Conservation (phyloP, 805 yeast genomes). For the Cyberlindnera nakhonratchasimensis region DNA sequence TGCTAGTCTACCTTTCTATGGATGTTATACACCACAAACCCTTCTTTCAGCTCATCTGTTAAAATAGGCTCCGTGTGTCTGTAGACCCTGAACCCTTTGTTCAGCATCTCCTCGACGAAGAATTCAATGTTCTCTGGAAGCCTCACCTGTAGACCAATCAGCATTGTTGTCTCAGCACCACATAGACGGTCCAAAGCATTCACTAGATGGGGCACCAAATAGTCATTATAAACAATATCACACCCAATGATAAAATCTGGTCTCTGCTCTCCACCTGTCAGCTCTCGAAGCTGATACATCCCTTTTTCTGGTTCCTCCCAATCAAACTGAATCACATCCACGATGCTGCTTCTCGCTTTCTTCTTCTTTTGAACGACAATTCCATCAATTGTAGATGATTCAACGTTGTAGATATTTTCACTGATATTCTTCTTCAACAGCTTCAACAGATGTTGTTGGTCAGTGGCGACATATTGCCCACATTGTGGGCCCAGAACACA, state of each 20-base stretch:
- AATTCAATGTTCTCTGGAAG: slow-evolving; percentile 46
- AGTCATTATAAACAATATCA: slow-evolving; percentile 66
- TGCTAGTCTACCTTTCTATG: not conserved
- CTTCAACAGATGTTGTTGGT: slow-evolving; percentile 53
- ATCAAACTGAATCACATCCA: slow-evolving; percentile 53
- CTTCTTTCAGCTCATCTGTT: slow-evolving; percentile 33
- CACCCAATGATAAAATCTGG: slow-evolving; percentile 56
- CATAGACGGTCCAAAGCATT: slow-evolving; percentile 38
- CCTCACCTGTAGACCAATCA: slow-evolving; percentile 53
- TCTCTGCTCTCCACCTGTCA: slow-evolving; percentile 5
- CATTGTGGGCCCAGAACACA: slow-evolving; percentile 35
- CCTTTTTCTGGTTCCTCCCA: slow-evolving; percentile 54
- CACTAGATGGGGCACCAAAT: slow-evolving; percentile 47
- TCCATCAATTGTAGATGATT: slow-evolving; percentile 24
- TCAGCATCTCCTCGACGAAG: slow-evolving; percentile 37
- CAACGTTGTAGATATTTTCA: slow-evolving; percentile 33
- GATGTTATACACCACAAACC: slow-evolving; percentile 45
- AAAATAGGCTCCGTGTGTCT: slow-evolving; percentile 33
- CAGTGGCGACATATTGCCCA: slow-evolving; percentile 50
- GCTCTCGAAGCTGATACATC: slow-evolving; percentile 19
- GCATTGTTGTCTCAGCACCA: slow-evolving; percentile 33
- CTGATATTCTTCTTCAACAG: slow-evolving; percentile 44
- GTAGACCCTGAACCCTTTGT: slow-evolving; percentile 34
- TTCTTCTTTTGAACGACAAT: slow-evolving; percentile 1
- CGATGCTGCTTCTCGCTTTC: slow-evolving; percentile 4